A percentile compares a stretch with the other conserved stretches of the same genome.
Evolutionary conservation across 2,329 filamentous ascomycete genomes (phyloP).

Genomic region (Colletotrichum echinochloae): DNA sequence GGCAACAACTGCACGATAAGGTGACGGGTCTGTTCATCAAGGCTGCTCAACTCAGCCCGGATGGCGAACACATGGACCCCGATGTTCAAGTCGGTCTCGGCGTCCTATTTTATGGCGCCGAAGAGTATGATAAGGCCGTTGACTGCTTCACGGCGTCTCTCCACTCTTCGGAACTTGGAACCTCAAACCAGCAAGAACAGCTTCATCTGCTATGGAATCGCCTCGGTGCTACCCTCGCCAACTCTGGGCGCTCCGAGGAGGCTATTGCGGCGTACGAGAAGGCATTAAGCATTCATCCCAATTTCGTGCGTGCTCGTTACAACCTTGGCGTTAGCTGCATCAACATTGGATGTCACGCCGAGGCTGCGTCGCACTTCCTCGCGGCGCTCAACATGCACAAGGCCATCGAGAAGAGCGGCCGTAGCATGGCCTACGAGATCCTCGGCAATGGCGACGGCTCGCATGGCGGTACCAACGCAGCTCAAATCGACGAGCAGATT

Average conservation of each 20-base stretch:
- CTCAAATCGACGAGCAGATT: constrained; percentile 74
- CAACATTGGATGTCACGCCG: constrained; percentile 94
- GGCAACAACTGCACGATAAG: constrained; percentile 87
- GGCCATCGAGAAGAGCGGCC: constrained; percentile 86
- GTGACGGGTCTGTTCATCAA: constrained; percentile 92
- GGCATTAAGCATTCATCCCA: constrained; percentile 88
- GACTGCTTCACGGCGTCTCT: constrained; percentile 97
- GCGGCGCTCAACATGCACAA: constrained; percentile 96
- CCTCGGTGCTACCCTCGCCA: constrained; percentile 93
- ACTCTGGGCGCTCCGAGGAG: constrained; percentile 92
- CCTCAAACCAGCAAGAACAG: constrained; percentile 85
- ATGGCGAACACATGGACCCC: constrained; percentile 95
- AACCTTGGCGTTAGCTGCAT: constrained; percentile 97
- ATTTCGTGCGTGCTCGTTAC: constrained; percentile 97
- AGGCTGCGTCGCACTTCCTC: constrained; percentile 92
- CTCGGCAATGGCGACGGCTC: constrained; percentile 65
- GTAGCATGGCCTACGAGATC: constrained; percentile 86
- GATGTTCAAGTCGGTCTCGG: constrained; percentile 98
- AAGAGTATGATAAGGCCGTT: constrained; percentile 98
- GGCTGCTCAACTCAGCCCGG: constrained; percentile 90
- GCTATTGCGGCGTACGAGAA: constrained; percentile 97
- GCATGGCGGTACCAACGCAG: constrained; percentile 57
- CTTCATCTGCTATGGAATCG: constrained; percentile 97
- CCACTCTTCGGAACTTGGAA: constrained; percentile 84
- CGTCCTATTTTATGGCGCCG: constrained; percentile 96